These are phyloP conservation scores for Dicorynia guianensis DNA, from an alignment of 306 rosid species.

Conservation along the genomic window DNA sequence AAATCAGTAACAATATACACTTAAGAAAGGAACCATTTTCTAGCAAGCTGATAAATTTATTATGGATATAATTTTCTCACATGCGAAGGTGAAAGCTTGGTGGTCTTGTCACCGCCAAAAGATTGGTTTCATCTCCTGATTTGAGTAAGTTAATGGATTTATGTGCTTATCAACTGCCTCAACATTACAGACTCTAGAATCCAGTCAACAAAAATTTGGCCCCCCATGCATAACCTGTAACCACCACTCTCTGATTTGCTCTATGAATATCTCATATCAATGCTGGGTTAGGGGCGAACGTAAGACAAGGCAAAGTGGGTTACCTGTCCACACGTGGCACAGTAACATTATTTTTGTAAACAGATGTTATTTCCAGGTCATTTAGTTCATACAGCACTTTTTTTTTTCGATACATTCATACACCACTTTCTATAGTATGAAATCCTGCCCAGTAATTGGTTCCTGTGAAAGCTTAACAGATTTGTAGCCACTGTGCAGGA, in stretches of 20 bases:
- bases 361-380: too few relatives aligned
- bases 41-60: background rate
- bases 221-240: background rate
- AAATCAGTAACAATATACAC: conserved; percentile 21
- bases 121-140: conserved; percentile 27
- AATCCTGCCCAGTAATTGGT: too few relatives aligned
- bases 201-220: conserved; percentile 13
- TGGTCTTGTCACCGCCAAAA: background rate
- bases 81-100: background rate
- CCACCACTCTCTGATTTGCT: background rate
- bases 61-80: background rate
- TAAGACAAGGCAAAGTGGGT: too few relatives aligned
- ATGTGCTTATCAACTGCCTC: background rate
- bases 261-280: too few relatives aligned
- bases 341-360: too few relatives aligned
- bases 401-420: too few relatives aligned
- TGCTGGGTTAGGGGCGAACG: too few relatives aligned
- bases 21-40: conserved; percentile 6
- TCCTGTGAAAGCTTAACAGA: too few relatives aligned
- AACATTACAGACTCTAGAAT: background rate
- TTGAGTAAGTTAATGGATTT: conserved; percentile 11
- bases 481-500: too few relatives aligned
- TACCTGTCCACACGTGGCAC: too few relatives aligned
- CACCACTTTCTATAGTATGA: too few relatives aligned
- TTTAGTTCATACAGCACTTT: too few relatives aligned